Evolutionary conservation across 805 yeast species (phyloP).

Genomic region (Yamadazyma takamatsuzukensis): DNA sequence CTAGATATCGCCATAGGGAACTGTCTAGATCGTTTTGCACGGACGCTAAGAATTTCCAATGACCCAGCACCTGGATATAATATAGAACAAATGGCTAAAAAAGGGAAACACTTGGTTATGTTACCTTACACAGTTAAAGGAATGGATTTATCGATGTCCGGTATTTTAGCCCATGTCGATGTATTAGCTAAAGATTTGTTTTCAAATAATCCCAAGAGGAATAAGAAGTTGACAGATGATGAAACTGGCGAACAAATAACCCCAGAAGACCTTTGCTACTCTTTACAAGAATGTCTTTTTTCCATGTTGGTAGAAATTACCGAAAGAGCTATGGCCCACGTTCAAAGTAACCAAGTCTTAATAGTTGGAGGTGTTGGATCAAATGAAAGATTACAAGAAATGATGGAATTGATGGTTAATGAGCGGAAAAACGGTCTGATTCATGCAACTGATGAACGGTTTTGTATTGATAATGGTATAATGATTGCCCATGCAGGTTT

Average conservation of each 20-base stretch:
- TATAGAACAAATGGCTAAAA: conserved; percentile 88
- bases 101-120: conserved; percentile 58
- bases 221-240: conserved; percentile 35
- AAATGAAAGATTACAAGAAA: conserved; percentile 82
- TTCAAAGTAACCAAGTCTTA: conserved; percentile 79
- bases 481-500: conserved; percentile 99
- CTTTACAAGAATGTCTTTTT: conserved; percentile 87
- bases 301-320: conserved; percentile 98
- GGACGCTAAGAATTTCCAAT: conserved; percentile 83
- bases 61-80: conserved; percentile 97
- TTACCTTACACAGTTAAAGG: conserved; percentile 97
- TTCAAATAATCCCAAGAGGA: conserved; percentile 34
- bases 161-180: conserved; percentile 84
- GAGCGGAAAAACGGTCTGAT: conserved; percentile 83
- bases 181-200: conserved; percentile 71
- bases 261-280: conserved; percentile 85
- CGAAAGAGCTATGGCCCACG: conserved; percentile 98
- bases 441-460: conserved; percentile 92
- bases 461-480: conserved; percentile 96
- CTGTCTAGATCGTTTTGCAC: conserved; percentile 92
- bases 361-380: conserved; percentile 99
- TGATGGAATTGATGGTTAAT: conserved; percentile 94
- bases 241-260: conserved; percentile 56
- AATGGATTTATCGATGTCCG: conserved; percentile 97
- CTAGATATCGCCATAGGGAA: conserved; percentile 97